phyloP scores from a whole-genome alignment of 441 rosid species.

The Gossypium davidsonii region DNA sequence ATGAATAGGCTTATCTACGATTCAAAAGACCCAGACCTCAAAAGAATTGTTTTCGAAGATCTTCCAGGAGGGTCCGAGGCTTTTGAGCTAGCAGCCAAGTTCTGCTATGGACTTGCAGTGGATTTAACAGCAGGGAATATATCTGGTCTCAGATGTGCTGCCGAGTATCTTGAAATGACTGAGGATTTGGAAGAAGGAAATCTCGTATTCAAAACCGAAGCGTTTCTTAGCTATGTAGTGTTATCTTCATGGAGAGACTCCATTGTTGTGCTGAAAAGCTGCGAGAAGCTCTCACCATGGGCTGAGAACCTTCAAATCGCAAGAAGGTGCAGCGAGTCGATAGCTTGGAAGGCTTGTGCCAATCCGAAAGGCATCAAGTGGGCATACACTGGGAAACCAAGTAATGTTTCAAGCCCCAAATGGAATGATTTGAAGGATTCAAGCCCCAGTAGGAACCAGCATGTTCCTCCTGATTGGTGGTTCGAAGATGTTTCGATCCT shows the following conservation, averaged over 20 bases:
- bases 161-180: slow-evolving; percentile 96
- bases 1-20: slow-evolving; percentile 79
- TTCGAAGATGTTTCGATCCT: slow-evolving; percentile 86
- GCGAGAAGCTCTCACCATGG: slow-evolving; percentile 93
- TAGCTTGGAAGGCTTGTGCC: slow-evolving; percentile 97
- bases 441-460: slow-evolving; percentile 63
- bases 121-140: slow-evolving; percentile 86
- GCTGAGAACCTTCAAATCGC: slow-evolving; percentile 93
- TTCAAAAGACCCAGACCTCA: slow-evolving; percentile 50
- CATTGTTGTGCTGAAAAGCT: slow-evolving; percentile 68
- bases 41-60: slow-evolving; percentile 55
- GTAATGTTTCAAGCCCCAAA: slow-evolving; percentile 68
- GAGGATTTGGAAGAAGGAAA: slow-evolving; percentile 98
- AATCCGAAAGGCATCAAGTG: slow-evolving; percentile 90
- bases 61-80: slow-evolving; percentile 87
- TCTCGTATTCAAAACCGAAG: slow-evolving; percentile 92
- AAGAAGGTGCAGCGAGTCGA: slow-evolving; percentile 86
- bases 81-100: slow-evolving; percentile 83
- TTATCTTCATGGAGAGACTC: slow-evolving; percentile 96
- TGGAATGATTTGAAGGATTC: slow-evolving; percentile 75
- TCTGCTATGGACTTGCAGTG: slow-evolving; percentile 89
- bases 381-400: slow-evolving; percentile 76
- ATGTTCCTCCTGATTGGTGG: slow-evolving; percentile 98
- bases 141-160: slow-evolving; percentile 79
- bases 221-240: slow-evolving; percentile 91